Evolutionary conservation across 2,329 filamentous ascomycete genomes (phyloP).

Genomic region (Neofusicoccum ribis): DNA sequence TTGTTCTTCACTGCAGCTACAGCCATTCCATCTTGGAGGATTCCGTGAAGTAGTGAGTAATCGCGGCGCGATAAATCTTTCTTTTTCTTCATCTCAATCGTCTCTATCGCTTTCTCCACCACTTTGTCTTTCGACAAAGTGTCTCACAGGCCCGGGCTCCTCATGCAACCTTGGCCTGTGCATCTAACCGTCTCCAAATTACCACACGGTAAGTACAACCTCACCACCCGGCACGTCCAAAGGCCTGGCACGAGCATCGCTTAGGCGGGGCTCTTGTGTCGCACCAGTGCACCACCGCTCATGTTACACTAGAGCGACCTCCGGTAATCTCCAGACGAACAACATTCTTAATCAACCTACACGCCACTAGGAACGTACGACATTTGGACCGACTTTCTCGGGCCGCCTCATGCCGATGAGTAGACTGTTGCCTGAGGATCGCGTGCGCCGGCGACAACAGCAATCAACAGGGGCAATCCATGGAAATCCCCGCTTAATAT

Average conservation of each 20-base stretch:
- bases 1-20: too few relatives aligned
- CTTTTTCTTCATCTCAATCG: background rate
- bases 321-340: background rate
- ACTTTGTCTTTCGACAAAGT: background rate
- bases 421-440: background rate
- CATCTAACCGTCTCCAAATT: background rate
- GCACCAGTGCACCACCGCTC: conserved; percentile 10
- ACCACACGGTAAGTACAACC: background rate
- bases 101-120: background rate
- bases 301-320: background rate
- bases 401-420: background rate
- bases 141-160: background rate
- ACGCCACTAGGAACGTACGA: background rate
- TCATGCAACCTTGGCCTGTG: conserved; percentile 3
- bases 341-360: background rate
- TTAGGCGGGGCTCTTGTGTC: background rate
- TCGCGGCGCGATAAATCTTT: too few relatives aligned
- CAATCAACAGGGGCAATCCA: too few relatives aligned
- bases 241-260: background rate
- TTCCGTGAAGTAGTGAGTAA: too few relatives aligned
- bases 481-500: too few relatives aligned
- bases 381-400: background rate
- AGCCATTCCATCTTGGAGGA: too few relatives aligned
- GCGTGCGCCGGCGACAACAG: background rate
- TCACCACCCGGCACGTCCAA: background rate